Base-by-base conservation (phyloP, 305 asterid genomes). In the Fraxinus ornus region DNA sequence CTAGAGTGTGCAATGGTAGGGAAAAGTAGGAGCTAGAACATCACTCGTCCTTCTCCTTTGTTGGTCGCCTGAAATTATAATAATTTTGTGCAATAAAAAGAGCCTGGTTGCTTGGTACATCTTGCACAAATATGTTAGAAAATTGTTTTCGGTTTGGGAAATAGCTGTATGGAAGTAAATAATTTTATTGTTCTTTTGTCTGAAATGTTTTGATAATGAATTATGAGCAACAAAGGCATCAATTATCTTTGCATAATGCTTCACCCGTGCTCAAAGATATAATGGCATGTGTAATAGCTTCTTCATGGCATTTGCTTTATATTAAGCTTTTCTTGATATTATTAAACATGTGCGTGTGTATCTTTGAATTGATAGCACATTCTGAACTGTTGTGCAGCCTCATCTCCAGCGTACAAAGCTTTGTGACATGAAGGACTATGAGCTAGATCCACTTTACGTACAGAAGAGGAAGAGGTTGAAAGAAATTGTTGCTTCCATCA, bases 361-460 rank as follows among this genome's bases (percentile, higher is more conserved):
- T 81, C 74, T 47, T 68, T 70, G 70, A 79, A 62, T 55, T 80
- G 62, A 80, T 77, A 52, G 77, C 75, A 19, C 83, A 72, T 83
- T 62, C 76, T 83, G 75, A 83, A 49, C 64, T 83, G 79, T 81
- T 83, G 55, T 81, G 81, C 97, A 97, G 99, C 99, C 99, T 76
- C 99, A 97, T 90, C 93, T 97, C 81, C 97, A 83, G 84, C 94
- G 99, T 78, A 97, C 98, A 82, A 93, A 93, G 90, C 98, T 97
- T 82, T 97, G 99, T 89, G 99, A 97, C 79, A 2, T 97, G 95
- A 93, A 91, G 83, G 99, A 97, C 81, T 87, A 83, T 78, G 98
- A 97, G 79, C 97, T 97, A 52, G 99, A 97, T 82, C 90, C 97
- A 30, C 17, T 80, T 12, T 97, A 97, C 72, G 92, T 97, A 76